Base-by-base conservation (phyloP, 305 asterid genomes). In the Ajuga reptans region DNA sequence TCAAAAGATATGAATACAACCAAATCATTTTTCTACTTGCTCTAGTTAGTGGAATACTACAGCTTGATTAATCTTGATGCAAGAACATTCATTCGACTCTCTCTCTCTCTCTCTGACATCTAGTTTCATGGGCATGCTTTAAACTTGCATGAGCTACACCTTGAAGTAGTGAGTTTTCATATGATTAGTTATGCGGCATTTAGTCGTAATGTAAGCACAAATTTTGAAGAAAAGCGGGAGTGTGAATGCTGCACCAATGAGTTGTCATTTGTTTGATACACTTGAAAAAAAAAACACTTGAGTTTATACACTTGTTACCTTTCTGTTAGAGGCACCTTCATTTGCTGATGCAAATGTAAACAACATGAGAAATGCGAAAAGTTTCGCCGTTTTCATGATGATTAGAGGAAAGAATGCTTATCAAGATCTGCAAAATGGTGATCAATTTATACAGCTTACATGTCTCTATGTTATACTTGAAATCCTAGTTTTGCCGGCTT, bases 231-330 rank as follows among this genome's bases (percentile, higher is more conserved):
- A 34, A 60, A 18, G 17, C 36, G 6, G 0, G 37, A 39, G 0
- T 3, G 6, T 5, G 36, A 3, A 3, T 3, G 4, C 46, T 47
- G 14, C 5, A 27, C n/a, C 29, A 16, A 5, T 65, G 60, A 58
- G 14, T 21, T 21, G 27, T 21, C 18, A 52, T 15, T 16, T 33
- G 9, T 17, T 31, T 8, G 52, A n/a, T n/a, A n/a, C n/a, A n/a
- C n/a, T n/a, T n/a, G 36, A 15, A 10, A 47, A 2, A 9, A 16
- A 37, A 15, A 24, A 21, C 43, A 16, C 39, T 16, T 64, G 29
- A 21, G n/a, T 16, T 18, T 27, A 29, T 50, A 55, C 61, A 52
- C 6, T 52, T 1, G 56, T 60, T 79, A 82, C 87, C 87, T 80
- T 75, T 57, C 34, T 69, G 59, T 67, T 16, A 8, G 73, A 33